These are phyloP conservation scores for Globisporangium solare DNA, from an alignment of 352 stramenopile genomes.

Conservation along the genomic window DNA sequence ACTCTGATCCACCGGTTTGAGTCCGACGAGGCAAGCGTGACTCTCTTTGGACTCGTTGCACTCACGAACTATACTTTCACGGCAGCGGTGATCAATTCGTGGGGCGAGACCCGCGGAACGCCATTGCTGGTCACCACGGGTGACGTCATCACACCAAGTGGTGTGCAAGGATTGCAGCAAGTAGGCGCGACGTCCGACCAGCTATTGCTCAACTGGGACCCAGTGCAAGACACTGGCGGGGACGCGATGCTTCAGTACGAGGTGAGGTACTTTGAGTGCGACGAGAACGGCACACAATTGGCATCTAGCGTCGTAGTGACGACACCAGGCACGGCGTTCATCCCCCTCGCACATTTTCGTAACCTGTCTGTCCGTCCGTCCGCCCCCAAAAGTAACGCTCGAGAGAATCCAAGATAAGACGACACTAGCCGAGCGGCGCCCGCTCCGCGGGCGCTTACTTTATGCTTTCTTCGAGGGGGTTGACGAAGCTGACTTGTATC, in stretches of 20 bases:
- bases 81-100: conserved; percentile 30
- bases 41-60: conserved; percentile 30
- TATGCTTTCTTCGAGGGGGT: no score
- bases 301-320: neutral
- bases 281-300: conserved; percentile 10
- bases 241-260: conserved; percentile 37
- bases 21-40: conserved; percentile 12
- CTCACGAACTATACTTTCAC: conserved; percentile 36
- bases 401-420: no score
- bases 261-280: conserved; percentile 35
- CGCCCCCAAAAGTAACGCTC: no score
- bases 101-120: conserved; percentile 20
- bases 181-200: conserved; percentile 28
- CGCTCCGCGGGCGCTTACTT: no score
- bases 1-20: conserved; percentile 21
- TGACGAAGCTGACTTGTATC: no score
- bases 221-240: conserved; percentile 36
- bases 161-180: conserved; percentile 19
- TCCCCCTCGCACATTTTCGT: conserved; percentile 22
- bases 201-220: conserved; percentile 34
- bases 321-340: conserved; percentile 2
- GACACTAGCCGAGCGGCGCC: no score
- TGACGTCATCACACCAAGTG: conserved; percentile 30
- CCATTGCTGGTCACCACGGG: conserved; percentile 24
- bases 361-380: no score